Evolutionary conservation across 2,329 filamentous ascomycete species (phyloP).

Genomic region (Colletotrichum sp.): DNA sequence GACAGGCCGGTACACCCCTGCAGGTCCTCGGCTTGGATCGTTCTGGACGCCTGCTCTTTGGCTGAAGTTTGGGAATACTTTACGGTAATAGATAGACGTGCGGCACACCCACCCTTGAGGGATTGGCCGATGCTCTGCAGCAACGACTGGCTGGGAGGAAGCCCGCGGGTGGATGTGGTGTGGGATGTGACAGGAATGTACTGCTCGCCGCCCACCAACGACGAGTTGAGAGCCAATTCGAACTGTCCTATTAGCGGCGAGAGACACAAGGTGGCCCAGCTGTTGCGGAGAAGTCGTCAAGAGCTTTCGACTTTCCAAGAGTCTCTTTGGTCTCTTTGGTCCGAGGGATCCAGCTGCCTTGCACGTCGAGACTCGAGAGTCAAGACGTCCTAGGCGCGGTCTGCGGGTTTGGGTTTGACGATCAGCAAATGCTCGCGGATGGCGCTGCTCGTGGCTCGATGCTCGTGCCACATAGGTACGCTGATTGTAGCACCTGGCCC

Average conservation of each 20-base stretch:
- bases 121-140: slow-evolving; percentile 6
- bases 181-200: neutral
- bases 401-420: neutral
- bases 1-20: slow-evolving; percentile 9
- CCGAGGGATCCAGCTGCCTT: neutral
- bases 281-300: neutral
- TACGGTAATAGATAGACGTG: neutral
- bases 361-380: neutral
- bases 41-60: slow-evolving; percentile 5
- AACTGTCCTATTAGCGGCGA: neutral
- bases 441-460: neutral
- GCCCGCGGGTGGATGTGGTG: neutral
- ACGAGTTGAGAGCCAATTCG: neutral
- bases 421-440: neutral
- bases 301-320: neutral
- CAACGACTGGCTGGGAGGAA: neutral
- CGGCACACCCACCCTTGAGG: neutral
- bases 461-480: neutral
- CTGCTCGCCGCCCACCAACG: neutral
- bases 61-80: neutral
- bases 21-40: neutral
- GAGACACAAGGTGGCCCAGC: neutral
- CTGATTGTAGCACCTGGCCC: neutral
- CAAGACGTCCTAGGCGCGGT: neutral
- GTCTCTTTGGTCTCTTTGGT: neutral